Percentiles rank a stretch among this genome's conserved stretches.
Conservation (phyloP, 2,329 filamentous ascomycete genomes). For the Didymella pomorum region DNA sequence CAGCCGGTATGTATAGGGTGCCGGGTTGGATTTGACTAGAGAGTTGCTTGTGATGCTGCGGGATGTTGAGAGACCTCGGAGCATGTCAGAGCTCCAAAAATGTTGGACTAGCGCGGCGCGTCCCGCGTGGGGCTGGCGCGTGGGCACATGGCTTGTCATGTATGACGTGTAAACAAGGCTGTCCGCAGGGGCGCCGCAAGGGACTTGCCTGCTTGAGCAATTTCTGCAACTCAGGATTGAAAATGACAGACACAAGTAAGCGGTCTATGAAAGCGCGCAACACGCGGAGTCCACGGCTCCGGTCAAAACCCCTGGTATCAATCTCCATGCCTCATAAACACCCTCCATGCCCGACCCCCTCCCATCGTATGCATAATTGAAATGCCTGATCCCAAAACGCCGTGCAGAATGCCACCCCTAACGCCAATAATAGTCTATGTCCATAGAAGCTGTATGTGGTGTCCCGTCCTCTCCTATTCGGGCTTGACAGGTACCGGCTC, state of each 20-base stretch:
- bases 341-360: background rate
- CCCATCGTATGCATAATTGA: background rate
- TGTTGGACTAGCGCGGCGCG: slow-evolving; percentile 16
- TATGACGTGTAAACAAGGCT: background rate
- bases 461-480: background rate
- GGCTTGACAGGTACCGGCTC: background rate
- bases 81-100: background rate
- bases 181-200: no score
- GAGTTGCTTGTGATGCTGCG: no score
- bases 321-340: background rate
- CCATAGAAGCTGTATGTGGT: background rate
- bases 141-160: slow-evolving; percentile 1
- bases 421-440: background rate
- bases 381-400: background rate
- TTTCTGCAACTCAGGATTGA: no score
- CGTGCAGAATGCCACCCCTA: background rate
- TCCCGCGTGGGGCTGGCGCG: slow-evolving; percentile 6
- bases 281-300: background rate
- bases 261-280: background rate
- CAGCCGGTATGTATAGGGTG: no score
- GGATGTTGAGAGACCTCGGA: background rate
- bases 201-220: no score
- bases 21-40: no score
- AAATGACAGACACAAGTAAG: background rate
- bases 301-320: background rate